These are phyloP conservation scores for Podospora sp. DNA, from an alignment of 495 filamentous ascomycete species.

Conservation along the genomic window DNA sequence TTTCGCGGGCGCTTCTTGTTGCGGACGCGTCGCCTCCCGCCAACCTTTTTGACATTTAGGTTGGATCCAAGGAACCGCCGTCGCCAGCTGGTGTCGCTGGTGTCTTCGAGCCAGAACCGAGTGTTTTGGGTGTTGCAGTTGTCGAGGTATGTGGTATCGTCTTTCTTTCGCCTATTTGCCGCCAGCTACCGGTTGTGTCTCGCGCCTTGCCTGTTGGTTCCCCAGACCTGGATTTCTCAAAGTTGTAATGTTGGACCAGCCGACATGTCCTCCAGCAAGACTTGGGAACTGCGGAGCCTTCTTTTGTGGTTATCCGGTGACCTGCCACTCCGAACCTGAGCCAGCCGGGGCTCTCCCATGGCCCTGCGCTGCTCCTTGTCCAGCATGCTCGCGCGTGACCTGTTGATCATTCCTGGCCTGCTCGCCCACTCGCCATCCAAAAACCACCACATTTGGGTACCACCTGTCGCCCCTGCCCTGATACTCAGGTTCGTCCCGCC, in stretches of 20 bases:
- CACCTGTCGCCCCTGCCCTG: background rate
- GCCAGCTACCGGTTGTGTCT: conserved; percentile 8
- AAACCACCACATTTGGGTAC: conserved; percentile 7
- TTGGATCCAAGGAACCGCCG: conserved; percentile 14
- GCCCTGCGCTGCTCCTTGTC: conserved; percentile 13
- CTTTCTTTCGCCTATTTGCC: conserved; percentile 11
- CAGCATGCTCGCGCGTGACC: conserved; percentile 27
- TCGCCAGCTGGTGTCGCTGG: conserved; percentile 18
- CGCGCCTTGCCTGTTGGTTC: conserved; percentile 19
- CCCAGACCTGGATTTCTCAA: conserved; percentile 4
- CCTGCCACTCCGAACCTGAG: conserved; percentile 20
- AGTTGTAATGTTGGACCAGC: conserved; percentile 11
- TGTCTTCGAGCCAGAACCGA: conserved; percentile 10
- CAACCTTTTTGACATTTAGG: conserved; percentile 7
- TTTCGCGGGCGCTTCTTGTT: conserved; percentile 18
- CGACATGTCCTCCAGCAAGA: conserved; percentile 13
- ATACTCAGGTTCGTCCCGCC: background rate
- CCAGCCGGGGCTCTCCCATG: conserved; percentile 3
- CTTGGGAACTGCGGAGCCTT: conserved; percentile 20
- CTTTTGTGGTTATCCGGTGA: conserved; percentile 30
- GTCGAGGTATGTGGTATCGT: background rate
- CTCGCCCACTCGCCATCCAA: conserved; percentile 1
- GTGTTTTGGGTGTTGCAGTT: background rate
- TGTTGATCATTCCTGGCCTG: conserved; percentile 29
- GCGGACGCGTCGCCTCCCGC: background rate